phyloP scores from a whole-genome alignment of 1,284 basidiomycete genomes.

The Neonothopanus nambi region DNA sequence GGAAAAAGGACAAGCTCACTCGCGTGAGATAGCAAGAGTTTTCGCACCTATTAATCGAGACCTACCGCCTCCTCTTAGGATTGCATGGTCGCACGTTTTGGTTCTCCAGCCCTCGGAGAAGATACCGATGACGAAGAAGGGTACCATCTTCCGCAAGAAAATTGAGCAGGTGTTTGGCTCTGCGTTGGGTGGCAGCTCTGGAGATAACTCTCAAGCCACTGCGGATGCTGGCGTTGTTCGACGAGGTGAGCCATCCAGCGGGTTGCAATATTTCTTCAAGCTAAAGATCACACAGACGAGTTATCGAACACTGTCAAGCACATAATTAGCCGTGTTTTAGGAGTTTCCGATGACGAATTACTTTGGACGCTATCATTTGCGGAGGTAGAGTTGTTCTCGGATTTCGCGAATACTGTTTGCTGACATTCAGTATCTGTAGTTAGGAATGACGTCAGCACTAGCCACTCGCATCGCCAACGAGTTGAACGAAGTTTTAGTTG shows the following conservation, averaged over 20 bases:
- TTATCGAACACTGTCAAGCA: no score
- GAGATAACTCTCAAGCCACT: background rate
- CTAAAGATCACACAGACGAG: no score
- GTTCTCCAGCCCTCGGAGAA: conserved; percentile 26
- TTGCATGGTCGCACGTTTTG: conserved; percentile 31
- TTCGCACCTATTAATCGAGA: conserved; percentile 30
- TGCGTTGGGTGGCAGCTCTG: background rate
- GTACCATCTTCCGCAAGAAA: conserved; percentile 34
- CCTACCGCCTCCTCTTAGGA: conserved; percentile 34
- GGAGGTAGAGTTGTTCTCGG: background rate
- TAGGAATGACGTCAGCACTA: conserved; percentile 35
- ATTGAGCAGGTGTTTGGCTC: conserved; percentile 29
- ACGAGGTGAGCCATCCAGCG: no score
- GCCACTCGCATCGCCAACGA: conserved; percentile 32
- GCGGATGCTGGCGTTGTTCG: background rate
- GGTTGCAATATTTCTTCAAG: no score
- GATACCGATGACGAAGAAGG: conserved; percentile 35
- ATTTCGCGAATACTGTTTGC: no score
- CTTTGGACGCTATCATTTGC: background rate
- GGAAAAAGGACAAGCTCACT: conserved; percentile 4
- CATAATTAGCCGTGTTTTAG: background rate
- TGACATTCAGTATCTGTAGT: conserved; percentile 12
- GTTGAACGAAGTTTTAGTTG: conserved; percentile 27
- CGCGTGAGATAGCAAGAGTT: conserved; percentile 27
- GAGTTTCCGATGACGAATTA: background rate